Percentiles rank a stretch among this genome's conserved stretches.
These are phyloP conservation scores for Chiua sp. DNA, from an alignment of 1,284 basidiomycete species.

Conservation along the genomic window DNA sequence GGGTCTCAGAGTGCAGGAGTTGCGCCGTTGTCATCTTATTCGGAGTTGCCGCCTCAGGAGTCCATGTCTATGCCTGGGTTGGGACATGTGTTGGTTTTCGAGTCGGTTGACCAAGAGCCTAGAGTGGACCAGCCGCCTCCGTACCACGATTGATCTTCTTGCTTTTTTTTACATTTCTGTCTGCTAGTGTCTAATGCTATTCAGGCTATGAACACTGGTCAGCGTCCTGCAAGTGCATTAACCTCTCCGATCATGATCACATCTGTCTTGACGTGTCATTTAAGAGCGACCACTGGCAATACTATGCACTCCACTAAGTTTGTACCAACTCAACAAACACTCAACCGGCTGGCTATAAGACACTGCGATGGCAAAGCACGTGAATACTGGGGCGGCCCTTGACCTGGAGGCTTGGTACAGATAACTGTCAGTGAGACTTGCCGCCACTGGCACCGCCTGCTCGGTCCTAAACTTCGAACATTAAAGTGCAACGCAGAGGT, in stretches of 20 bases:
- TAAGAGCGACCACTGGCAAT: background rate
- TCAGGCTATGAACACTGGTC: background rate
- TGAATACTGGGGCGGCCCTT: no score
- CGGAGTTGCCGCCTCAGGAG: background rate
- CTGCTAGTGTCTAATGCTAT: no score
- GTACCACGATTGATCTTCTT: constrained; percentile 20
- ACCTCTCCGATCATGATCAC: background rate
- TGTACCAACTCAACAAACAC: no score
- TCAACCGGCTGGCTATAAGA: no score
- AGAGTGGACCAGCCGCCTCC: constrained; percentile 27
- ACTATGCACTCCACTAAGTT: background rate
- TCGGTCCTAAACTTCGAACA: no score
- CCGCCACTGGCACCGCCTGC: no score
- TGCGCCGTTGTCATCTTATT: background rate
- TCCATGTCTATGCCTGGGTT: constrained; percentile 23
- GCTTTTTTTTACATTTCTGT: background rate
- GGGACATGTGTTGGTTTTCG: constrained; percentile 24
- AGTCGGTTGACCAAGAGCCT: constrained; percentile 9
- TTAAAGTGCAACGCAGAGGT: no score
- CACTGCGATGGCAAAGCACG: no score
- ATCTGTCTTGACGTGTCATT: background rate
- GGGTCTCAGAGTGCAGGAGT: background rate
- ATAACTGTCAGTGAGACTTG: no score
- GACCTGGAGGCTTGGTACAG: no score
- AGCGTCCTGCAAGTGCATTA: no score